Evolutionary conservation across 768 basidiomycete species (phyloP).

Genomic region (Suillus placidus): DNA sequence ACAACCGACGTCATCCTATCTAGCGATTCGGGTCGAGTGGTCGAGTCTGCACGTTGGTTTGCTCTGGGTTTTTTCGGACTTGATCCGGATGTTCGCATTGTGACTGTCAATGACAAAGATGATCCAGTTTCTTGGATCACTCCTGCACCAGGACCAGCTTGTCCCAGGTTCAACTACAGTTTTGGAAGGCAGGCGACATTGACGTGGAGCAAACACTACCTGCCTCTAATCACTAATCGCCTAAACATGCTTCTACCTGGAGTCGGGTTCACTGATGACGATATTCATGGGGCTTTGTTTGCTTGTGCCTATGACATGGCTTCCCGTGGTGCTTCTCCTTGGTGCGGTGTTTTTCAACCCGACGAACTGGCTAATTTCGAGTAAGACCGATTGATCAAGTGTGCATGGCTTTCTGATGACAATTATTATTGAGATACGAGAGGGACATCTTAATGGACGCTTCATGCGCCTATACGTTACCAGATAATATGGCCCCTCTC

Average conservation of each 20-base stretch:
- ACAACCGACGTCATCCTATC: slow-evolving; percentile 8
- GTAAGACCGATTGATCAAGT: slow-evolving; percentile 20
- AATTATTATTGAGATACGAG: slow-evolving; percentile 28
- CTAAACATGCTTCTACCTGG: slow-evolving; percentile 36
- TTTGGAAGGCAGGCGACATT: slow-evolving; percentile 9
- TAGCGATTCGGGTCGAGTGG: slow-evolving; percentile 16
- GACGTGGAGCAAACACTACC: slow-evolving; percentile 26
- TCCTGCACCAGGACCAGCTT: slow-evolving; percentile 39
- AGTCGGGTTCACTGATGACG: slow-evolving; percentile 30
- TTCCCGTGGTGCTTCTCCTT: slow-evolving; percentile 35
- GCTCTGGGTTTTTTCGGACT: slow-evolving; percentile 38
- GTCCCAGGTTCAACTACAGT: slow-evolving; percentile 29
- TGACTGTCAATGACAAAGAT: slow-evolving; percentile 33
- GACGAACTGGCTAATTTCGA: slow-evolving; percentile 36
- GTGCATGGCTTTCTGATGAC: neutral
- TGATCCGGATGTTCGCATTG: slow-evolving; percentile 20
- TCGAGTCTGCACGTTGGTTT: slow-evolving; percentile 44
- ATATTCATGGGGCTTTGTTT: slow-evolving; percentile 40
- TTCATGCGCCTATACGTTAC: slow-evolving; percentile 40
- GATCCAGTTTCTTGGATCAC: slow-evolving; percentile 39
- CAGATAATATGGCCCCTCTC: slow-evolving; percentile 32
- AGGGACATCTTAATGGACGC: slow-evolving; percentile 38
- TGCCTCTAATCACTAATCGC: slow-evolving; percentile 39
- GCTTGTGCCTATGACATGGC: slow-evolving; percentile 42
- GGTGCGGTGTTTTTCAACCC: slow-evolving; percentile 37